Percentiles rank a stretch among this genome's conserved stretches.
These are phyloP conservation scores for Cymodocea nodosa DNA, from an alignment of 116 monocot genomes.

Conservation along the genomic window DNA sequence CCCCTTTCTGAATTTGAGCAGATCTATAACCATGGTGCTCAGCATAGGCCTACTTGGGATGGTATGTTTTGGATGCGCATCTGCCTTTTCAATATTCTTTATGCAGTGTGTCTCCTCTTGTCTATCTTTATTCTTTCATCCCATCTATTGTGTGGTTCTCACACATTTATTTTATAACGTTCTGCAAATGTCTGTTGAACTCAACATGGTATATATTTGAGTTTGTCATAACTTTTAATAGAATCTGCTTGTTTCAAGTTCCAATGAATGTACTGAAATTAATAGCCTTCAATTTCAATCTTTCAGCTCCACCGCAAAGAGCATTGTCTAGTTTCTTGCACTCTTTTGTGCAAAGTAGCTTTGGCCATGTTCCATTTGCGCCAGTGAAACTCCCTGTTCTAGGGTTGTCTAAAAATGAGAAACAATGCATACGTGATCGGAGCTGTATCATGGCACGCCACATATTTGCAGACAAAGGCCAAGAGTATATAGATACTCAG, in stretches of 20 bases:
- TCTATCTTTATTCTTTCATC: background rate
- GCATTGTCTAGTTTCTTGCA: slow-evolving; percentile 78
- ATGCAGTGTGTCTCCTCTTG: too few species aligned
- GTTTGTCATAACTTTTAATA: background rate
- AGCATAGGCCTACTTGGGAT: slow-evolving; percentile 42
- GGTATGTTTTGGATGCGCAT: slow-evolving; percentile 24
- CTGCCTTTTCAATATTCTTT: too few species aligned
- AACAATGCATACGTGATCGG: slow-evolving; percentile 93
- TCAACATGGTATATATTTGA: background rate
- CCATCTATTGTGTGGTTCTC: too few species aligned
- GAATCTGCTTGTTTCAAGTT: background rate
- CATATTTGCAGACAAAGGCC: slow-evolving; percentile 90
- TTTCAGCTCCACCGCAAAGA: slow-evolving; percentile 82
- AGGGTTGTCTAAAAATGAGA: slow-evolving; percentile 90
- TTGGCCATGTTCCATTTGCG: slow-evolving; percentile 64
- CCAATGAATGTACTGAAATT: background rate
- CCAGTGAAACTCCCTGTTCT: slow-evolving; percentile 70
- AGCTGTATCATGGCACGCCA: slow-evolving; percentile 96
- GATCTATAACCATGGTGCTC: slow-evolving; percentile 37
- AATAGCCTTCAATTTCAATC: background rate
- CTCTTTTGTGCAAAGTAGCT: slow-evolving; percentile 80
- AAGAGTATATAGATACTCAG: slow-evolving; percentile 93
- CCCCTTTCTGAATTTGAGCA: slow-evolving; percentile 62
- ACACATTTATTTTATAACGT: too few species aligned
- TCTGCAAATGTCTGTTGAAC: too few species aligned